Percentiles rank a stretch among this genome's conserved stretches.
Conservation (phyloP, 2,329 filamentous ascomycete genomes). For the Pseudogymnoascus sp. region DNA sequence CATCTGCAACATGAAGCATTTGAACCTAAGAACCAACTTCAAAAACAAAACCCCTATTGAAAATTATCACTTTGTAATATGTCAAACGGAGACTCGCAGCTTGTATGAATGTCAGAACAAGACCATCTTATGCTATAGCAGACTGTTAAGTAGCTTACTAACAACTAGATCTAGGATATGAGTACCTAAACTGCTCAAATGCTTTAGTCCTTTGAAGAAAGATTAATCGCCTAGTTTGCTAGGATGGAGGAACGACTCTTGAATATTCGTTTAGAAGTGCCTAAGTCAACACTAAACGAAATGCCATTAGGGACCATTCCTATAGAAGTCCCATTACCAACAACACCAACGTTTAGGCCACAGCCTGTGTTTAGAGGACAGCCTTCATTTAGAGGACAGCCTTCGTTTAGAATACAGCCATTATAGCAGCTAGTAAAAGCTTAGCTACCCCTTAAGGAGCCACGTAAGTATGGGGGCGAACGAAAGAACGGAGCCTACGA, state of each 20-base stretch:
- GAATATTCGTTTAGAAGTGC: background rate
- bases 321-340: background rate
- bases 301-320: no score
- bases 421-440: background rate
- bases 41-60: background rate
- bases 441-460: background rate
- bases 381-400: no score
- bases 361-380: no score
- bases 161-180: background rate
- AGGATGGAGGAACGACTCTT: background rate
- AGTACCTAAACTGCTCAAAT: background rate
- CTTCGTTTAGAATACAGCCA: no score
- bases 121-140: background rate
- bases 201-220: background rate
- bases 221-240: background rate
- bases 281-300: no score
- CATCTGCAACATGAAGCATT: background rate
- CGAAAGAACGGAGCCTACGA: background rate
- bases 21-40: background rate
- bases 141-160: background rate
- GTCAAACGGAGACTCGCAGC: background rate
- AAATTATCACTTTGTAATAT: background rate
- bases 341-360: background rate
- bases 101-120: background rate
- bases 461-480: background rate